These are phyloP conservation scores for Aspergillus sclerotiicarbonarius DNA, from an alignment of 495 filamentous ascomycete species.

Conservation along the genomic window DNA sequence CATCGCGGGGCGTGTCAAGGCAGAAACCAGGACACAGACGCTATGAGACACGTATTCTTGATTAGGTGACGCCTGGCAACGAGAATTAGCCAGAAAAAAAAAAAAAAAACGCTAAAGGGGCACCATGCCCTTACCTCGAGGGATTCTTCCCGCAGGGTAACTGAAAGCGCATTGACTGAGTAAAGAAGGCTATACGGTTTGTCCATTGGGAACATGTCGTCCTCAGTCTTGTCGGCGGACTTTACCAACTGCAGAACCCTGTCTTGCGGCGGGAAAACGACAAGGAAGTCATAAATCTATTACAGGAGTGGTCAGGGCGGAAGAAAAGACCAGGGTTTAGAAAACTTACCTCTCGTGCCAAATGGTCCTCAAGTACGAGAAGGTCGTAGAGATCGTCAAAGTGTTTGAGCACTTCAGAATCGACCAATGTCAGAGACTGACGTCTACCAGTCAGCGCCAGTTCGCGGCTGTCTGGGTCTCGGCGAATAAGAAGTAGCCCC, in stretches of 20 bases:
- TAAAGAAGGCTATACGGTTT: slow-evolving; percentile 76
- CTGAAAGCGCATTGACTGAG: slow-evolving; percentile 62
- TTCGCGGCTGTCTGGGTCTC: slow-evolving; percentile 39
- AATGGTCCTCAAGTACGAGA: slow-evolving; percentile 68
- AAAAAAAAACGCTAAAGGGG: neutral
- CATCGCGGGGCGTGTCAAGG: slow-evolving; percentile 40
- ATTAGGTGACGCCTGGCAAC: slow-evolving; percentile 29
- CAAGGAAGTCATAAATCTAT: slow-evolving; percentile 72
- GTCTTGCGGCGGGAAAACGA: slow-evolving; percentile 68
- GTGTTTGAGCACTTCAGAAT: slow-evolving; percentile 76
- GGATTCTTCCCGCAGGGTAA: slow-evolving; percentile 46
- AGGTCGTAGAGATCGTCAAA: slow-evolving; percentile 84
- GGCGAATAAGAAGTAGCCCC: slow-evolving; percentile 59
- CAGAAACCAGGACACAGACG: slow-evolving; percentile 38
- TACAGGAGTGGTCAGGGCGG: slow-evolving; percentile 12
- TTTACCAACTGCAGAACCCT: slow-evolving; percentile 58
- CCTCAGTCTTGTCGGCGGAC: slow-evolving; percentile 49
- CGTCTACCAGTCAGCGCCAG: slow-evolving; percentile 24
- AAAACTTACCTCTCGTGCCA: slow-evolving; percentile 61
- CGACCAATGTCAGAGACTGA: slow-evolving; percentile 51
- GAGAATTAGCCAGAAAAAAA: slow-evolving; percentile 14
- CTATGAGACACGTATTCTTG: slow-evolving; percentile 44
- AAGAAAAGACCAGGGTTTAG: neutral
- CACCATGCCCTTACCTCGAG: slow-evolving; percentile 31
- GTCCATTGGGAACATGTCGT: slow-evolving; percentile 62